Evolutionary conservation across 495 filamentous ascomycete species (phyloP), one percentile per base, ranked within the genome.

Genomic region (Trypethelium eluteriae): DNA sequence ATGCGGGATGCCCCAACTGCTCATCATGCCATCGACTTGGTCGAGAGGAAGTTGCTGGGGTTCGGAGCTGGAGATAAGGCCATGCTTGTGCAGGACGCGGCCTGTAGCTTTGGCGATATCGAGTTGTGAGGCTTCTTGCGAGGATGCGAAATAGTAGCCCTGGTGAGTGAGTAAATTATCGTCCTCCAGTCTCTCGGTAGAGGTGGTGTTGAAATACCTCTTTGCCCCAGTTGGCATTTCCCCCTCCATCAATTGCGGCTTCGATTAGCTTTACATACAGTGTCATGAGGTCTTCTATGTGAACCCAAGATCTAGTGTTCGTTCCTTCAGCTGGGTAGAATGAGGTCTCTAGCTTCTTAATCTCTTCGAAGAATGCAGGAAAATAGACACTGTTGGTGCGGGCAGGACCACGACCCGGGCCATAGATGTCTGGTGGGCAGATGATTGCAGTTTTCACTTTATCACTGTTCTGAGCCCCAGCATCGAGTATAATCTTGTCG

Each of bases 381-480:
- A 67, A 56, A 59, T 64, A 67, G 2, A 67, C 46, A 62, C 65
- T 70, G 25, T 36, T 47, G 12, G 35, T 70, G 18, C 50, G 46
- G 5, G 34, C 65, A 39, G 65, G 62, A 11, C 69, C 71, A 12
- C 46, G 61, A 11, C 69, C 69, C 14, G 62, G 53, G 49, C 74
- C 75, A 56, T 75, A 75, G 25, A 73, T 72, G 56, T 71, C 70
- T 9, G 71, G 71, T 12, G 68, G 71, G 53, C 69, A 73, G 36
- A 72, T 46, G 12, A 73, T 72, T 1, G 69, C 73, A 1, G 62
- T 67, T 12, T 75, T 73, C 18, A 75, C 35, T 46, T 66, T 73
- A 39, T 73, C 70, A 1, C 67, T 65, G 49, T 73, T 62, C 16
- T 65, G 10, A 35, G 62, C 56, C 2, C 57, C 69, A 10, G 69